Base-by-base conservation (phyloP, 306 rosid genomes). In the Sindora glabra region DNA sequence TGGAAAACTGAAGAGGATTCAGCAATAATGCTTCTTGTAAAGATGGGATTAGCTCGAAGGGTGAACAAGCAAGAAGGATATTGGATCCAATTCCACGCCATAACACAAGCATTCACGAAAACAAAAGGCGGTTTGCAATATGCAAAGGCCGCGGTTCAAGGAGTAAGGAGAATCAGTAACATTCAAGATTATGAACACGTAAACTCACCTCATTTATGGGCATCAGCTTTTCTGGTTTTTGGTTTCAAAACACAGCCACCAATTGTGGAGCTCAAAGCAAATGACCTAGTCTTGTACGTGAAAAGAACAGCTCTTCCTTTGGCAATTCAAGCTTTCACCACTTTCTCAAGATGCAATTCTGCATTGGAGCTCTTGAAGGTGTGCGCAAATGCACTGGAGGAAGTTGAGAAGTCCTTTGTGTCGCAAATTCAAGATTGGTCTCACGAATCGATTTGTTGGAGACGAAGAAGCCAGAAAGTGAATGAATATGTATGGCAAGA, bases 401-500 rank as follows among this genome's bases (percentile, higher is more conserved):
- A 87, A 62, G 96, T 83, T 34, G 97, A 87, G 78, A 87, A 87
- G 49, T 82, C 97, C 0, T 90, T 90, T 18, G 95, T 90, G 12
- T 82, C 94, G 4, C 97, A 83, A 57, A 83, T 90, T 36, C 96
- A 87, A 76, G 91, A 90, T 26, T 85, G 86, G 96, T 87, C 90
- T 22, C 77, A 81, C 36, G 76, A 79, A 16, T 81, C 89, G 19
- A 75, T 87, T 5, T 90, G 96, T 49, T 90, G 97, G 97, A 87
- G 82, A 65, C 84, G 83, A 57, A 65, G 86, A 33, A 53, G 73
- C 36, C 87, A 81, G 30, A 74, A 80, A 64, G 89, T 82, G 22
- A 95, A 90, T 40, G 95, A 87, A 33, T 87, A 79, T 37, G 96
- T 87, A 34, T 90, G 97, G 97, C 97, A 90, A 42, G 96, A 90